phyloP scores from a whole-genome alignment of 768 basidiomycete genomes.

The Tricholoma terreum region DNA sequence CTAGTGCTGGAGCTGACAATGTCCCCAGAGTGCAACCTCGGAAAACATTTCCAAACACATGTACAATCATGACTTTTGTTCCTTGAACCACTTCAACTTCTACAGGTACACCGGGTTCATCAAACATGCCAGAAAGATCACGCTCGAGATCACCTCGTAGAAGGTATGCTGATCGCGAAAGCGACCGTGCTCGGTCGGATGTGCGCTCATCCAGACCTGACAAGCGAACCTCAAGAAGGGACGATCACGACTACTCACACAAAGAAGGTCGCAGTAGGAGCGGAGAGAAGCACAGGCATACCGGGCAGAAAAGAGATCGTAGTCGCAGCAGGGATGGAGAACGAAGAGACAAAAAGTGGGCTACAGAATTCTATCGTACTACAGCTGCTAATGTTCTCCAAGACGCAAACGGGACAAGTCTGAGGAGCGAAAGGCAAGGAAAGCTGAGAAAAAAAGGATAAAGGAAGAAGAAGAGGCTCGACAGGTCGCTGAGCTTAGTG shows the following conservation, averaged over 20 bases:
- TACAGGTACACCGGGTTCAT: too few species aligned
- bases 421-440: conserved; percentile 80
- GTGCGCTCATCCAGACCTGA: conserved; percentile 34
- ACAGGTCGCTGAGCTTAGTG: conserved; percentile 89
- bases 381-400: not conserved
- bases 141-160: conserved; percentile 50
- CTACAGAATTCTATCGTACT: not conserved
- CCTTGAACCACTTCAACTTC: too few species aligned
- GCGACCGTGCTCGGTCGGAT: conserved; percentile 32
- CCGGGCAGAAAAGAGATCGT: conserved; percentile 28
- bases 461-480: conserved; percentile 89
- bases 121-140: conserved; percentile 29
- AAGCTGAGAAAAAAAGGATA: conserved; percentile 81
- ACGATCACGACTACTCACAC: conserved; percentile 26
- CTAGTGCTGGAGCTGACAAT: too few species aligned
- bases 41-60: too few species aligned
- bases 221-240: conserved; percentile 26
- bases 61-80: too few species aligned
- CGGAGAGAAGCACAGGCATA: conserved; percentile 20
- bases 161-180: conserved; percentile 36
- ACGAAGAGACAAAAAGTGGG: conserved; percentile 46
- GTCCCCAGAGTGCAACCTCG: too few species aligned
- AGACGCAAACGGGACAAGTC: conserved; percentile 86
- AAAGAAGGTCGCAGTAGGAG: conserved; percentile 31
- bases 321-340: conserved; percentile 39